A percentile compares a stretch with the other conserved stretches of the same genome.
Conservation (phyloP, 257 asterid genomes). For the Solanum stenotomum region DNA sequence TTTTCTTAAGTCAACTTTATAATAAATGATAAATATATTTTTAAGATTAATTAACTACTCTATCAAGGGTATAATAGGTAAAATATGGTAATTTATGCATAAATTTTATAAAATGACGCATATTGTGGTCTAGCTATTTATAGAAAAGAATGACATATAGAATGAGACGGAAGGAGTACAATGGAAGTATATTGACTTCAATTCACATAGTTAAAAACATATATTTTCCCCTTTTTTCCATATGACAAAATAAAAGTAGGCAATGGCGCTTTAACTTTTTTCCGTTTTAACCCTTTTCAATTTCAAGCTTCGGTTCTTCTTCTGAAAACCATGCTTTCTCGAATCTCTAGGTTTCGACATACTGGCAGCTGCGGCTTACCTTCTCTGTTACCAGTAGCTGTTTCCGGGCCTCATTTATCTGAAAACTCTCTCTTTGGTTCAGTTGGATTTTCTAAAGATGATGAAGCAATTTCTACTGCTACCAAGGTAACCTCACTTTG, state of each 20-base stretch:
- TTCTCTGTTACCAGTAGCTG: background rate
- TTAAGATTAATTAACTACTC: too few species aligned
- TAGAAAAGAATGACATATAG: too few species aligned
- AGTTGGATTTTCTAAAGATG: background rate
- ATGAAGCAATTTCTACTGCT: background rate
- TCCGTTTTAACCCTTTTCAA: background rate
- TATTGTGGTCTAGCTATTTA: too few species aligned
- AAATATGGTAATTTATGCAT: too few species aligned
- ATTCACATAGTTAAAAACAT: too few species aligned
- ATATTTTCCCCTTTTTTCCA: background rate
- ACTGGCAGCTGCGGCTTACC: background rate
- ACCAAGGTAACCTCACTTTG: background rate
- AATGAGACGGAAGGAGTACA: too few species aligned
- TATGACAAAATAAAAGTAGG: background rate
- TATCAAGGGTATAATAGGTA: too few species aligned
- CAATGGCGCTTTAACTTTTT: background rate
- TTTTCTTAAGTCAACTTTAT: too few species aligned
- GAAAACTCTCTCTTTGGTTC: background rate
- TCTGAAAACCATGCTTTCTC: background rate
- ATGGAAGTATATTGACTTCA: too few species aligned
- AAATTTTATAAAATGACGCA: too few species aligned
- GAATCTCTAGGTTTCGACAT: background rate
- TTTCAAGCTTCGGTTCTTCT: background rate
- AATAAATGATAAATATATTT: too few species aligned
- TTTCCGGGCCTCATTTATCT: background rate